Percentiles rank a stretch among this genome's conserved stretches.
These are phyloP conservation scores for Pyrus bretschneideri DNA, from an alignment of 306 rosid genomes.

Conservation along the genomic window DNA sequence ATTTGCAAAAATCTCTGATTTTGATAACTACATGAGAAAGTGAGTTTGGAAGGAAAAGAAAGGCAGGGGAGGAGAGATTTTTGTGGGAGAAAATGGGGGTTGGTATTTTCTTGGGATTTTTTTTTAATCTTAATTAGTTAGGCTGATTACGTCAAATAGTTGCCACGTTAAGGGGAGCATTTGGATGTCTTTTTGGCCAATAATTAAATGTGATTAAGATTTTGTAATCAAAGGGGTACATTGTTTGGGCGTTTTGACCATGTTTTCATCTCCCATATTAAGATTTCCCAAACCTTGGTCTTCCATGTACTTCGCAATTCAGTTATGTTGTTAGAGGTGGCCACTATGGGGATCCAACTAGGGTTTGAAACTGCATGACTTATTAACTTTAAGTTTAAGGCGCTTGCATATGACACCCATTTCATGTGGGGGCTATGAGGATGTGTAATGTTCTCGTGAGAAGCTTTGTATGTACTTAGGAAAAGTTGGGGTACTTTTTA, in stretches of 20 bases:
- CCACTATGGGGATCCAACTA: neutral
- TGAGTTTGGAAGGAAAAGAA: neutral
- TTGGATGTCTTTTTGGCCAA: neutral
- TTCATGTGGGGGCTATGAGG: neutral
- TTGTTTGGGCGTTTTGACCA: neutral
- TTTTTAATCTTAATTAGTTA: neutral
- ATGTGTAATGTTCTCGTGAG: no score
- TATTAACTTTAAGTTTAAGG: neutral
- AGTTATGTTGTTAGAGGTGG: neutral
- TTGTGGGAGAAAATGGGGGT: constrained; percentile 18
- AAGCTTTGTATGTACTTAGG: no score
- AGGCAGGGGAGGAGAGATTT: constrained; percentile 16
- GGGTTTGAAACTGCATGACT: neutral
- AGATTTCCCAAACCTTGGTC: constrained; percentile 6
- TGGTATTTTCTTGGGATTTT: neutral
- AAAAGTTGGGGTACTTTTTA: no score
- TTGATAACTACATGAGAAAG: constrained; percentile 1
- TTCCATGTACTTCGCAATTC: constrained; percentile 10
- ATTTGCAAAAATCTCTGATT: neutral
- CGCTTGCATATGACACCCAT: neutral
- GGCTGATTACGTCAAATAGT: constrained; percentile 12
- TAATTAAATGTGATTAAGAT: neutral
- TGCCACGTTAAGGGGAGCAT: constrained; percentile 6
- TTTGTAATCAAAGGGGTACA: neutral
- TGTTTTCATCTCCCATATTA: neutral